Conservation (phyloP, 148 eudicot genomes). For the Cornus kousa region DNA sequence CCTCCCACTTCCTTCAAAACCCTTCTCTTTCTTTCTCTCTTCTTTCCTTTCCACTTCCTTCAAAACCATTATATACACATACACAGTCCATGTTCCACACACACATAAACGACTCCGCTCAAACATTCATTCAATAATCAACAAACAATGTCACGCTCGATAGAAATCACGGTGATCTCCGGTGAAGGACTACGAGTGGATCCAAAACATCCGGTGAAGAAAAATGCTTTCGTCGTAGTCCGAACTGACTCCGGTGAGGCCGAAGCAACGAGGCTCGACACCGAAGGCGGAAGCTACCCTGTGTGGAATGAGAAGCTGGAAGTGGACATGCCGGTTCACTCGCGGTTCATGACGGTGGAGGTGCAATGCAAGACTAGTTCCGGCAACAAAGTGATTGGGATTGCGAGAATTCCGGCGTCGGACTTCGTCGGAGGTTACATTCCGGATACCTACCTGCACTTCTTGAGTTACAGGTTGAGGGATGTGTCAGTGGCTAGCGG, state of each 20-base stretch:
- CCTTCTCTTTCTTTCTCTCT: slow-evolving; percentile 15
- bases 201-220: slow-evolving; percentile 26
- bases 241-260: slow-evolving; percentile 24
- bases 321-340: slow-evolving; percentile 31
- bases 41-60: slow-evolving; percentile 35
- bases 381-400: slow-evolving; percentile 26
- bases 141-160: not conserved
- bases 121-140: too few relatives aligned
- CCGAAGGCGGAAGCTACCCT: slow-evolving; percentile 38
- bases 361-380: slow-evolving; percentile 23
- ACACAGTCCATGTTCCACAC: too few relatives aligned
- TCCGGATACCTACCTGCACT: slow-evolving; percentile 42
- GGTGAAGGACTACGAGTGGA: slow-evolving; percentile 36
- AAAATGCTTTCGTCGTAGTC: slow-evolving; percentile 35
- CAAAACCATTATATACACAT: not conserved
- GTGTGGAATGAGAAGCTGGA: slow-evolving; percentile 54
- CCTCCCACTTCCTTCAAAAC: not conserved
- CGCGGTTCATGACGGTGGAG: slow-evolving; percentile 39
- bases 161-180: slow-evolving; percentile 47
- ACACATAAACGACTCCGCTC: too few relatives aligned
- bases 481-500: slow-evolving; percentile 32
- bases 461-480: slow-evolving; percentile 66
- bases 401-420: slow-evolving; percentile 45
- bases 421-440: slow-evolving; percentile 45
- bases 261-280: slow-evolving; percentile 15